Conservation (phyloP, 768 basidiomycete genomes). For the Macrolepiota fuliginosa region DNA sequence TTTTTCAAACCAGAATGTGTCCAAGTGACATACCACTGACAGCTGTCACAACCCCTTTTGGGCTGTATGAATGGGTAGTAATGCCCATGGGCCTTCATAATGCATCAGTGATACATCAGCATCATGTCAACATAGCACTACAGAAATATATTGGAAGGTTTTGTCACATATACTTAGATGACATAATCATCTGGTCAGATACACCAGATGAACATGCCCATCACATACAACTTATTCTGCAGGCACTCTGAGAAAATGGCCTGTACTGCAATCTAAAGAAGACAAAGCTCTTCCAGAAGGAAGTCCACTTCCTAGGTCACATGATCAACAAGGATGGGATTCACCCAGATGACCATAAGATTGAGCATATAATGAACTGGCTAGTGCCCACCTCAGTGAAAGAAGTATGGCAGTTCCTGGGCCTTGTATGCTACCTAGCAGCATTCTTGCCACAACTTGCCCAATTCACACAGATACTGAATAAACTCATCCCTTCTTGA, state of each 20-base stretch:
- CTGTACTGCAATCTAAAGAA: conserved; percentile 18
- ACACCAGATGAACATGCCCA: conserved; percentile 34
- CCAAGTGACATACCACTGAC: conserved; percentile 24
- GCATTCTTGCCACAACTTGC: conserved; percentile 15
- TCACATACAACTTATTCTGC: conserved; percentile 23
- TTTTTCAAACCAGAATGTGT: conserved; percentile 32
- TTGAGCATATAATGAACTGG: conserved; percentile 24
- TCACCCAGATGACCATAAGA: conserved; percentile 15
- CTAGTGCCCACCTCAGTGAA: conserved; percentile 2
- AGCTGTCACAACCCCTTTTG: conserved; percentile 23
- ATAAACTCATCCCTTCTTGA: too few species aligned
- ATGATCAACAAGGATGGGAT: conserved; percentile 32
- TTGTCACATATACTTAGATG: conserved; percentile 32
- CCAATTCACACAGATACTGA: neutral
- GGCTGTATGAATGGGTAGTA: conserved; percentile 34
- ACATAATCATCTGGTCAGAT: conserved; percentile 42
- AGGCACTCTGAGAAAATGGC: conserved; percentile 16
- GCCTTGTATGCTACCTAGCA: conserved; percentile 3
- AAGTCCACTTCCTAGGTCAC: conserved; percentile 31
- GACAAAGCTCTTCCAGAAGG: conserved; percentile 15
- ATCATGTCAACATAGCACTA: conserved; percentile 30
- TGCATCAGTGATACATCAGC: conserved; percentile 26
- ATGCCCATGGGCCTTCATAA: conserved; percentile 35
- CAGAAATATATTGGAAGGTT: conserved; percentile 31
- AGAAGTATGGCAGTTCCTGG: conserved; percentile 11